Percentiles rank a stretch among this genome's conserved stretches.
Conservation (phyloP, 2,329 filamentous ascomycete species). For the Pyrenophora teres region DNA sequence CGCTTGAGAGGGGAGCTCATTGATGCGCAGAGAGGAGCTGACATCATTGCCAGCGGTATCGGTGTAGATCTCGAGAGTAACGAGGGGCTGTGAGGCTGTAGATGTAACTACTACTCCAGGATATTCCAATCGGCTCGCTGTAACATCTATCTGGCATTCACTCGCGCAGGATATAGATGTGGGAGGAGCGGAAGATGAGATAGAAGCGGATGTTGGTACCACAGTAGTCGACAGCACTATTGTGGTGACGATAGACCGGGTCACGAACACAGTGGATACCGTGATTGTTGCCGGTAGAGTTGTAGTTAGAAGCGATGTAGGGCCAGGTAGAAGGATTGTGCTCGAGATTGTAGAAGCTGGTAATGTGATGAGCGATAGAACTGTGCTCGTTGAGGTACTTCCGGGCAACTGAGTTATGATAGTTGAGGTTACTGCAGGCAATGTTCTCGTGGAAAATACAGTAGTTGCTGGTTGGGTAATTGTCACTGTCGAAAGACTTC, state of each 20-base stretch:
- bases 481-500: not conserved
- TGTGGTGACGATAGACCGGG: slow-evolving; percentile 22
- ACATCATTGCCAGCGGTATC: slow-evolving; percentile 17
- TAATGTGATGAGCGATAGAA: slow-evolving; percentile 27
- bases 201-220: slow-evolving; percentile 27
- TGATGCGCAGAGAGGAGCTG: slow-evolving; percentile 21
- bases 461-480: not conserved
- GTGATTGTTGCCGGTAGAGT: slow-evolving; percentile 33
- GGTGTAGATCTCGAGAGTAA: slow-evolving; percentile 31
- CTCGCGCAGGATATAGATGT: slow-evolving; percentile 31
- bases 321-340: slow-evolving; percentile 13
- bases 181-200: slow-evolving; percentile 15
- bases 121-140: slow-evolving; percentile 34
- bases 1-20: slow-evolving; percentile 15
- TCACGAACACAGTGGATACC: slow-evolving; percentile 22
- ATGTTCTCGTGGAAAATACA: slow-evolving; percentile 15
- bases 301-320: slow-evolving; percentile 25
- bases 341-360: slow-evolving; percentile 12
- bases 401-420: slow-evolving; percentile 14
- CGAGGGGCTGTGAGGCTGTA: slow-evolving; percentile 21
- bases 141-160: slow-evolving; percentile 41
- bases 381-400: slow-evolving; percentile 26
- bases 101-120: slow-evolving; percentile 30
- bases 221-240: slow-evolving; percentile 30
- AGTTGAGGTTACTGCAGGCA: slow-evolving; percentile 16